Evolutionary conservation across 371 early-diverging fungal species (phyloP), one percentile per base, ranked within the genome.

Genomic region (Rhizopus sp.): DNA sequence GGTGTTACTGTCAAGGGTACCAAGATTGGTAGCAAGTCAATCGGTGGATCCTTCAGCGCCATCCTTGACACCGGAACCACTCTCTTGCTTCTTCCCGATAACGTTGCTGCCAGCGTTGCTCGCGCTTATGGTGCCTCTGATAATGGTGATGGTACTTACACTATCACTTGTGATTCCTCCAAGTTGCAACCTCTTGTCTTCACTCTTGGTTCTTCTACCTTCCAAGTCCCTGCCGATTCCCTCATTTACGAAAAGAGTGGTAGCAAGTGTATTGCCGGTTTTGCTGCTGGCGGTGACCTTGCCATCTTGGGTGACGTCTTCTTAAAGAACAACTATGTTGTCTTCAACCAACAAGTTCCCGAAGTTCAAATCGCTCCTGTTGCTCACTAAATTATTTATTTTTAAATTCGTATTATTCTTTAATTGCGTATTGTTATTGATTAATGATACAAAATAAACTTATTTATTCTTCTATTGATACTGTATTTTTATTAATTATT

Each of bases 31-130:
- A 35, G 38, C 16, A 51, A 40, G 1, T 12, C 44, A 23, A 34
- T 55, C 12, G 3, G 56, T 41, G 51, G 66, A 6, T 55, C 62
- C 32, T 66, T 62, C 53, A 29, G 35, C 3, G 84, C 75, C 16
- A 84, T 85, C 54, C 53, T 87, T 37, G 87, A 87, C 53, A 87
- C 87, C 2, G 86, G 87, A 35, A 85, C 87, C 41, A 85, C 84
- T 6, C 66, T 87, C 29, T 69, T 86, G 60, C 67, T 86, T 17
- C 73, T 84, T 42, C 73, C 78, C 37, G 64, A 70, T 5, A 47
- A 61, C 15, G 61, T 77, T 7, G 81, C 80, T 12, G 50, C 39
- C 16, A 54, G 51, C 10, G 51, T 69, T 23, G 69, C 69, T 40
- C 44, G 41, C 1, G 50, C 57, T 29, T 62, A 64, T 13, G 59